phyloP scores from a whole-genome alignment of 441 rosid species.

The Kokia cookei region DNA sequence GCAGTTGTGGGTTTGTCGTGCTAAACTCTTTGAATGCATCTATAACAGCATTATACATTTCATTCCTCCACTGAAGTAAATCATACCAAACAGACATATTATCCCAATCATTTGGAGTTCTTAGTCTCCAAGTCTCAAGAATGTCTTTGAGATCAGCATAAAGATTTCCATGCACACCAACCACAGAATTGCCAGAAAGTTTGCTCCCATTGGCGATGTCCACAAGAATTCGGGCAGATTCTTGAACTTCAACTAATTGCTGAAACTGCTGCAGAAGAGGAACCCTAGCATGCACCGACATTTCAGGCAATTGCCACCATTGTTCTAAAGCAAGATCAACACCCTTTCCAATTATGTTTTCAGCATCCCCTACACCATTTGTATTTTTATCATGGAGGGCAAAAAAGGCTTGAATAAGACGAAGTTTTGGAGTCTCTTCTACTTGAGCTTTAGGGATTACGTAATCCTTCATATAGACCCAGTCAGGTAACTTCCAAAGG shows the following conservation, averaged over 20 bases:
- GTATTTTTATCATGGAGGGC: constrained; percentile 82
- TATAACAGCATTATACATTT: constrained; percentile 86
- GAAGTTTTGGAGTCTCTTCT: constrained; percentile 94
- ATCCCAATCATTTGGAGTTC: constrained; percentile 99
- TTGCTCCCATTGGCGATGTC: constrained; percentile 91
- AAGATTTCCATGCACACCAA: constrained; percentile 63
- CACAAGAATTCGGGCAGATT: constrained; percentile 77
- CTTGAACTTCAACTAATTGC: constrained; percentile 97
- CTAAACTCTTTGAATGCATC: constrained; percentile 90
- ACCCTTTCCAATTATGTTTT: constrained; percentile 80
- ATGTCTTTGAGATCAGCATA: constrained; percentile 98
- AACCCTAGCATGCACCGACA: constrained; percentile 89
- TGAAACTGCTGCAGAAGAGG: constrained; percentile 97
- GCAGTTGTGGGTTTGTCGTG: constrained; percentile 72
- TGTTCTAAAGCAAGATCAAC: constrained; percentile 93
- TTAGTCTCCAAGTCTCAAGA: constrained; percentile 95
- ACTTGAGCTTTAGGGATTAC: constrained; percentile 96
- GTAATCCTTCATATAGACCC: constrained; percentile 90
- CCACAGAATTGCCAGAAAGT: constrained; percentile 53
- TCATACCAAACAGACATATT: constrained; percentile 95
- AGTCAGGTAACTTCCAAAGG: constrained; percentile 94
- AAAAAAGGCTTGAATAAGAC: constrained; percentile 82
- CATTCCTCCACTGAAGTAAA: constrained; percentile 98
- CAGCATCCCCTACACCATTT: constrained; percentile 81
- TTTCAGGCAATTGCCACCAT: constrained; percentile 99